These are phyloP conservation scores for Dactylellina parvicollis DNA, from an alignment of 2,329 filamentous ascomycete genomes.

Conservation along the genomic window DNA sequence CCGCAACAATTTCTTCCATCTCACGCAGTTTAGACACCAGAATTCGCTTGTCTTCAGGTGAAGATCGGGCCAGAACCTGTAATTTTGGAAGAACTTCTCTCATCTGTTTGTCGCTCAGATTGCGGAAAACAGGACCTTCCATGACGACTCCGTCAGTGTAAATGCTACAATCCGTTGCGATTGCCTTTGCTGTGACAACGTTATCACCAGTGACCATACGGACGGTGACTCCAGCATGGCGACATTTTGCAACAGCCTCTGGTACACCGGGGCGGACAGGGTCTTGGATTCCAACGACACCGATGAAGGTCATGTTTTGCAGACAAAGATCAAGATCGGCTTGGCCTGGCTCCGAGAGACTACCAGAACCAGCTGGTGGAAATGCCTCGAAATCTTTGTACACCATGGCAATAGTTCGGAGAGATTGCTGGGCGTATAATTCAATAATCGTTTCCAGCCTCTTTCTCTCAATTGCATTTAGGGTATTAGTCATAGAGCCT, in stretches of 20 bases:
- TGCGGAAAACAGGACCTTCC: slow-evolving; percentile 75
- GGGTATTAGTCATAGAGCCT: slow-evolving; percentile 15
- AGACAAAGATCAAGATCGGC: slow-evolving; percentile 75
- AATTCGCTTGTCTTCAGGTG: slow-evolving; percentile 73
- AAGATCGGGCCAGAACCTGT: slow-evolving; percentile 72
- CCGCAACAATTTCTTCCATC: slow-evolving; percentile 62
- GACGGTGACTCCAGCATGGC: slow-evolving; percentile 74
- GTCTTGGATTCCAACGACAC: slow-evolving; percentile 79
- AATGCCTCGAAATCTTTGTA: slow-evolving; percentile 61
- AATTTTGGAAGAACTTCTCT: slow-evolving; percentile 69
- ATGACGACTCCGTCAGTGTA: slow-evolving; percentile 69
- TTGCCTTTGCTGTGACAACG: slow-evolving; percentile 76
- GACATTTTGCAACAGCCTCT: slow-evolving; percentile 73
- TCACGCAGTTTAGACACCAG: slow-evolving; percentile 67
- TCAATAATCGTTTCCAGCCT: slow-evolving; percentile 59
- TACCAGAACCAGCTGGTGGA: slow-evolving; percentile 63
- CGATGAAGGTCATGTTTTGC: slow-evolving; percentile 76
- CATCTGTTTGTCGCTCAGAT: slow-evolving; percentile 70
- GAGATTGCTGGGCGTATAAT: slow-evolving; percentile 61
- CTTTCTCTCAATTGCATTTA: slow-evolving; percentile 46
- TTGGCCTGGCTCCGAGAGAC: slow-evolving; percentile 71
- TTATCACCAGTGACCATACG: slow-evolving; percentile 81
- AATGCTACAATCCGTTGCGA: slow-evolving; percentile 78
- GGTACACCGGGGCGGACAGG: slow-evolving; percentile 75
- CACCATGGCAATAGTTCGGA: slow-evolving; percentile 62